Conservation (phyloP, 83 land plant species). For the Isoetes engelmannii region DNA sequence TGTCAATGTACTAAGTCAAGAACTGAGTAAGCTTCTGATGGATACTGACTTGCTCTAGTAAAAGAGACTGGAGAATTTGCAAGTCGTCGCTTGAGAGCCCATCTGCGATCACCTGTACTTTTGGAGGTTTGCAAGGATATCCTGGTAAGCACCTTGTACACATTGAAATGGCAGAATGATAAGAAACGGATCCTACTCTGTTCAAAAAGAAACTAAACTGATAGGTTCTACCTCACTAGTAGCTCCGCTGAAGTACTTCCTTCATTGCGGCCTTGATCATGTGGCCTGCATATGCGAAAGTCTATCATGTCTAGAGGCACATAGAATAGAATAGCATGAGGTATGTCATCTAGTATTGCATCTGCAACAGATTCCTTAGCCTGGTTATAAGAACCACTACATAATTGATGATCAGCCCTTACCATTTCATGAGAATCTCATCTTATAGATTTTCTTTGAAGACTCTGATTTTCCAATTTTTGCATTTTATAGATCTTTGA, state of each 20-base stretch:
- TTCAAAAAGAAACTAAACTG: conserved; percentile 5
- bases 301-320: background rate
- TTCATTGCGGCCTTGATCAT: conserved; percentile 14
- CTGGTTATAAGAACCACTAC: conserved; percentile 39
- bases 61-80: conserved; percentile 54
- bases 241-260: conserved; percentile 19
- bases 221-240: conserved; percentile 19
- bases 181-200: background rate
- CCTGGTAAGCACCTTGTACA: conserved; percentile 67
- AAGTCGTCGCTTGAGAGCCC: conserved; percentile 54
- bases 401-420: conserved; percentile 30
- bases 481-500: too few relatives aligned
- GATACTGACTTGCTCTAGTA: conserved; percentile 62
- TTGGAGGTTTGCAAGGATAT: conserved; percentile 82
- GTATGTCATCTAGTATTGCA: background rate
- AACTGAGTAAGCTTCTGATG: conserved; percentile 1
- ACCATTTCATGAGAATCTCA: conserved; percentile 33
- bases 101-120: conserved; percentile 54
- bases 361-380: background rate
- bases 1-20: background rate
- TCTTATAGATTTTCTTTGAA: background rate
- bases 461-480: too few relatives aligned
- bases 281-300: conserved; percentile 15
- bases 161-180: background rate
- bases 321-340: background rate